Evolutionary conservation across 1,139 yeast genomes (phyloP).

Genomic region (Kurtzmaniella natalensis): DNA sequence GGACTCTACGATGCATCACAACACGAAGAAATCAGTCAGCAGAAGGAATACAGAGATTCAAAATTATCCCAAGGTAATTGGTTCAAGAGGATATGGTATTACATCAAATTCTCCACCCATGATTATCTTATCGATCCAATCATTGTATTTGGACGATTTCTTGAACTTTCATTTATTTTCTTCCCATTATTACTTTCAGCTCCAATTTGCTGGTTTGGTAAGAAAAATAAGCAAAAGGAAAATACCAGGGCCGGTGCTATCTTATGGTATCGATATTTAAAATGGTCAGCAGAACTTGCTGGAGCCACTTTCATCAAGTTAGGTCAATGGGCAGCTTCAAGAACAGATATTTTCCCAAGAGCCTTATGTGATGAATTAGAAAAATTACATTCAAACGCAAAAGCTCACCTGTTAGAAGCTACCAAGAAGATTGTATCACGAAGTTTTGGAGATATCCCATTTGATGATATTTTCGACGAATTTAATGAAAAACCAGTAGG

Average conservation of each 20-base stretch:
- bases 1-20: conserved; percentile 64
- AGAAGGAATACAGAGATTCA: conserved; percentile 17
- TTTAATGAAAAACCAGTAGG: conserved; percentile 78
- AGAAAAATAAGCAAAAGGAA: conserved; percentile 26
- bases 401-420: conserved; percentile 59
- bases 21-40: conserved; percentile 37
- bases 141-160: conserved; percentile 60
- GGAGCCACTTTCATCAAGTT: conserved; percentile 94
- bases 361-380: conserved; percentile 77
- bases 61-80: conserved; percentile 22
- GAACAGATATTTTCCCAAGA: conserved; percentile 86
- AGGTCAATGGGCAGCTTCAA: conserved; percentile 99
- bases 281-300: conserved; percentile 72
- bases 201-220: conserved; percentile 67
- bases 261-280: conserved; percentile 66
- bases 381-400: conserved; percentile 76
- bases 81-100: conserved; percentile 26
- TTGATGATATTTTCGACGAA: conserved; percentile 80
- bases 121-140: conserved; percentile 67
- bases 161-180: conserved; percentile 63
- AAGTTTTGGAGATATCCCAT: conserved; percentile 56
- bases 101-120: conserved; percentile 35
- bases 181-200: conserved; percentile 61
- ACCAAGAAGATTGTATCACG: conserved; percentile 57
- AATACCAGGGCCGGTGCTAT: conserved; percentile 52